Percentiles rank a stretch among this genome's conserved stretches.
Conservation (phyloP, 371 early-diverging fungal genomes). For the Mortierella sp. region DNA sequence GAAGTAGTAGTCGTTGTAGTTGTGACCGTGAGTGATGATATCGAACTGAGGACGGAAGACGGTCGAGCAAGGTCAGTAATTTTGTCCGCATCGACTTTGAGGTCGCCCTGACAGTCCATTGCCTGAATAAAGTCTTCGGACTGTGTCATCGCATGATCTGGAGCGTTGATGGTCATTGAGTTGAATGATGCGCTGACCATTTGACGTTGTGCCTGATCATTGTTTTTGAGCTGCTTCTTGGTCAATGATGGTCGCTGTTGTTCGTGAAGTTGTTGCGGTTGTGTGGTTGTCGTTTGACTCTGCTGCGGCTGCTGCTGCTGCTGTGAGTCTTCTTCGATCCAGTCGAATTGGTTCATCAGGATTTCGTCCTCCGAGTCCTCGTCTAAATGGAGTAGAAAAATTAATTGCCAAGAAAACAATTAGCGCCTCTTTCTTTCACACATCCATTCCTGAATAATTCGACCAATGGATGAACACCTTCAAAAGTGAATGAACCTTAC, state of each 20-base stretch:
- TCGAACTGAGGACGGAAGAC: slow-evolving; percentile 11
- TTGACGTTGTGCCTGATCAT: slow-evolving; percentile 1
- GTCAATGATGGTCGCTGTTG: neutral
- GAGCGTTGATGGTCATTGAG: slow-evolving; percentile 13
- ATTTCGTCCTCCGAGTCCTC: slow-evolving; percentile 50
- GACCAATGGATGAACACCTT: neutral
- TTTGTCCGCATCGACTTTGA: slow-evolving; percentile 41
- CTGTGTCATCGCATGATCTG: slow-evolving; percentile 43
- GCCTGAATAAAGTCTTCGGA: slow-evolving; percentile 43
- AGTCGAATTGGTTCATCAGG: slow-evolving; percentile 56
- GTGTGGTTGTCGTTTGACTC: neutral
- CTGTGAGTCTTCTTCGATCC: slow-evolving; percentile 51
- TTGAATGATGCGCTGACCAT: slow-evolving; percentile 3
- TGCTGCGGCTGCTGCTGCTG: slow-evolving; percentile 14
- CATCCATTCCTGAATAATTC: neutral
- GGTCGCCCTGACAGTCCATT: slow-evolving; percentile 28
- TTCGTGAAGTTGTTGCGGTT: neutral
- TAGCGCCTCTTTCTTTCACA: neutral
- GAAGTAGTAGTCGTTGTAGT: neutral
- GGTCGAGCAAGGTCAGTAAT: slow-evolving; percentile 24
- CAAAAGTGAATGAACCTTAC: slow-evolving; percentile 7
- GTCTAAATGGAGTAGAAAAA: slow-evolving; percentile 18
- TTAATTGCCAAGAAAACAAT: slow-evolving; percentile 4
- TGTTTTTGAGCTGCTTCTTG: slow-evolving; percentile 4
- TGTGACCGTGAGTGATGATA: neutral